Conservation (phyloP, 108 stramenopile genomes). For the Nitzschia palea region DNA sequence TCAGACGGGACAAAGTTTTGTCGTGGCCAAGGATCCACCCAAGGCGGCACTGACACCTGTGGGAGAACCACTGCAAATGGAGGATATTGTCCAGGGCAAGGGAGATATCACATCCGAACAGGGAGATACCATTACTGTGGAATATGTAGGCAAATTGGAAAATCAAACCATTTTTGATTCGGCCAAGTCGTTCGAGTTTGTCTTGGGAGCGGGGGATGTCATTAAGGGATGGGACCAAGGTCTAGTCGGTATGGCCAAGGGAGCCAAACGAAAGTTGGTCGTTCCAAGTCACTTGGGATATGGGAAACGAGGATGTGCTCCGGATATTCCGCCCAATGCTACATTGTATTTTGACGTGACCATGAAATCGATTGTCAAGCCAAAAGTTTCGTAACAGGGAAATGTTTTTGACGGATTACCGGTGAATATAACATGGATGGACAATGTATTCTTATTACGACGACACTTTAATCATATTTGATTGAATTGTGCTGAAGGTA, state of each 20-base stretch:
- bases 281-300: conserved; percentile 91
- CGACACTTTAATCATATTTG: too few species aligned
- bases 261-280: conserved; percentile 79
- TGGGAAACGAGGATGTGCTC: conserved; percentile 78
- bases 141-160: conserved; percentile 76
- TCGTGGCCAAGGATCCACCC: conserved; percentile 47
- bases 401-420: too few species aligned
- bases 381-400: too few species aligned
- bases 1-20: conserved; percentile 78
- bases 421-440: too few species aligned
- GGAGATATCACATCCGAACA: conserved; percentile 28
- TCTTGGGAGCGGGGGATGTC: conserved; percentile 81
- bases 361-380: conserved; percentile 30
- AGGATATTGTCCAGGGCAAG: conserved; percentile 40
- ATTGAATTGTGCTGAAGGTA: too few species aligned
- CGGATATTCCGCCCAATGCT: conserved; percentile 87
- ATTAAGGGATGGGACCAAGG: conserved; percentile 92
- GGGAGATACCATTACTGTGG: conserved; percentile 74
- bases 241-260: conserved; percentile 81
- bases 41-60: background rate
- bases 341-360: conserved; percentile 78
- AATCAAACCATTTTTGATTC: conserved; percentile 70
- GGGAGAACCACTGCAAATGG: conserved; percentile 43
- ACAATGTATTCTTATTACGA: too few species aligned
- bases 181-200: conserved; percentile 64